Conservation (phyloP, 805 yeast genomes). For the Lachancea cidri region DNA sequence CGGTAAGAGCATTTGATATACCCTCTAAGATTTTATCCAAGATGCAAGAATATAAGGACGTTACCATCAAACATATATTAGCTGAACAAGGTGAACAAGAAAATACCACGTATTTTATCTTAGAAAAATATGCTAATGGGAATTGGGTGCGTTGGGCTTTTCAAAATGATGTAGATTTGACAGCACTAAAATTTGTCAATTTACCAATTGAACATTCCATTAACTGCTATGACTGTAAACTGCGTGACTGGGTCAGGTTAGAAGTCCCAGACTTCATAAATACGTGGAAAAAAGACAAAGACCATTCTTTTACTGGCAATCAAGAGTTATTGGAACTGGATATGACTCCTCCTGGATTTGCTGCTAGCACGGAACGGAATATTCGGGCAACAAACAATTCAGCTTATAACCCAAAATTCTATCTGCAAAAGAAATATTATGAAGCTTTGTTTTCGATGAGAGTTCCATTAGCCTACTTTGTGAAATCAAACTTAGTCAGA, state of each 20-base stretch:
- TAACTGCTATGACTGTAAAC: neutral
- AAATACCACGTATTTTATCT: constrained; percentile 3
- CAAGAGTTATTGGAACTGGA: constrained; percentile 1
- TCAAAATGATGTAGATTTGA: neutral
- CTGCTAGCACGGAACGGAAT: neutral
- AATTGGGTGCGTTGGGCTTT: constrained; percentile 19
- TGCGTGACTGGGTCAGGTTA: constrained; percentile 4
- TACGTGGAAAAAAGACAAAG: constrained; percentile 7
- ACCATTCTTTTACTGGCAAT: neutral
- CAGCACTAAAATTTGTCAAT: neutral
- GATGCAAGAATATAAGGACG: neutral
- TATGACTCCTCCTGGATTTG: constrained; percentile 6
- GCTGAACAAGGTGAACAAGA: neutral
- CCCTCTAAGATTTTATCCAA: constrained; percentile 6
- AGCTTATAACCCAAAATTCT: constrained; percentile 18
- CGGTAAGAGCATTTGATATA: constrained; percentile 1
- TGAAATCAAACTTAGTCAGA: constrained; percentile 47
- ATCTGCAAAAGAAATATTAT: constrained; percentile 32
- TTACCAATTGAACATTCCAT: neutral
- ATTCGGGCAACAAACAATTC: neutral
- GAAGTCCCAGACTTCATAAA: constrained; percentile 5
- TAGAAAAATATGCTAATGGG: constrained; percentile 20
- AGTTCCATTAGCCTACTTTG: constrained; percentile 37
- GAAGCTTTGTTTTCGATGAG: constrained; percentile 32
- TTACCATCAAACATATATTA: neutral